Evolutionary conservation across 352 stramenopile genomes (phyloP), one percentile per base, ranked within the genome.

Genomic region (Globisporangium paddicum): DNA sequence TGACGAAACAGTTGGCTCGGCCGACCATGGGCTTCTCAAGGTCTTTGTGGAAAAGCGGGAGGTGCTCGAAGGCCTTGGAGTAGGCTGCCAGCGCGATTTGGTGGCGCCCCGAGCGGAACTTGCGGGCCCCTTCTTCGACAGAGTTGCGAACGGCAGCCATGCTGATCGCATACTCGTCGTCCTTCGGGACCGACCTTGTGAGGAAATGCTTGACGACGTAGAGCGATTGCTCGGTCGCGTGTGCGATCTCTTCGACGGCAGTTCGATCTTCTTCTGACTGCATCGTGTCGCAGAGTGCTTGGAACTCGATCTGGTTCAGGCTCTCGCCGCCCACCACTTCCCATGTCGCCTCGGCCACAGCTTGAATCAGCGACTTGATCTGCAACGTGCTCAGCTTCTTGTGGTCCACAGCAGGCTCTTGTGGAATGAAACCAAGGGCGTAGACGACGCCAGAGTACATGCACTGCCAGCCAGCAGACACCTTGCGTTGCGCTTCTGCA

Each of bases 301-400:
- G 82, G 56, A 93, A 89, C 58, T 93, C 70, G 28, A 95, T 49
- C 30, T 88, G 69, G 63, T 71, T 87, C 34, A 89, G 59, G 0
- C 68, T 52, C 32, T 86, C 67, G 9, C 83, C 66, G 19, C 70
- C 68, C 3, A 92, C 69, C 18, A 87, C 80, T 9, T 79, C 75
- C 74, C 74, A 89, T 11, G 76, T 76, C 34, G 77, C 82, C 47
- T 95, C 79, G 5, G 81, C 82, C 5, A 87, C 60, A 2, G 80
- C 78, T 56, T 95, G 81, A 45, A 91, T 90, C 28, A 93, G 85
- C n/a, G 85, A 87, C 64, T 93, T 95, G 58, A 91, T 77, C 55
- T 95, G 85, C 13, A 95, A 55, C 6, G 81, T 91, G 58, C 85
- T 95, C 30, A 91, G 64, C 53, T 87, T 89, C 53, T 85, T 82